phyloP scores from a whole-genome alignment of 305 asterid species.

The Solanum hybrid region DNA sequence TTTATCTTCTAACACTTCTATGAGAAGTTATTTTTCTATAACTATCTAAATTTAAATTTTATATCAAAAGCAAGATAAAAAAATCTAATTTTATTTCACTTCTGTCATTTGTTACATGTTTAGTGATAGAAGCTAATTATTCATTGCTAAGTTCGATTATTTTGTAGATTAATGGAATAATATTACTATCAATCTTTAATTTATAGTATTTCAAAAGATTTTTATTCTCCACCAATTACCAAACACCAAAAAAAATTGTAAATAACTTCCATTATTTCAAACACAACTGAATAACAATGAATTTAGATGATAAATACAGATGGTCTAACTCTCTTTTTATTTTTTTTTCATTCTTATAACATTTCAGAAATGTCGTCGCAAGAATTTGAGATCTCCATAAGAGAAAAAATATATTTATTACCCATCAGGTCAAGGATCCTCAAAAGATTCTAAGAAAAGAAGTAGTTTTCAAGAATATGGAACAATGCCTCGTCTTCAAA shows the following conservation, averaged over 20 bases:
- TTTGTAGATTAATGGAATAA: background rate
- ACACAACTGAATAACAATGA: background rate
- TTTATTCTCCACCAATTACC: background rate
- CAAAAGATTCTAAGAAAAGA: background rate
- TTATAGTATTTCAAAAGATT: background rate
- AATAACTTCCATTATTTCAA: background rate
- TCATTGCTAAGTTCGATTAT: background rate
- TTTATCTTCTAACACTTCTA: background rate
- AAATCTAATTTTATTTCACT: background rate
- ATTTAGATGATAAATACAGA: background rate
- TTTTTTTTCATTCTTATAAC: background rate
- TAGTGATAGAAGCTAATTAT: background rate
- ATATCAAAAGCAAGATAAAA: background rate
- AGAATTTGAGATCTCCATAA: background rate
- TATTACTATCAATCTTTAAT: background rate
- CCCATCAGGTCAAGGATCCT: background rate
- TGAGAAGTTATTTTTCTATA: background rate
- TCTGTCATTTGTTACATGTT: background rate
- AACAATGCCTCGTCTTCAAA: conserved; percentile 2
- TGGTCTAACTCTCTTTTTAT: background rate
- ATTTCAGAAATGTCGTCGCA: background rate
- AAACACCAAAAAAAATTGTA: background rate
- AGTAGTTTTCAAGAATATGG: background rate
- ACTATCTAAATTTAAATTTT: background rate
- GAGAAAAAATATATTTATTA: background rate